Evolutionary conservation across 2,329 filamentous ascomycete species (phyloP), one percentile per base, ranked within the genome.

Genomic region (Colletotrichum coccodes): DNA sequence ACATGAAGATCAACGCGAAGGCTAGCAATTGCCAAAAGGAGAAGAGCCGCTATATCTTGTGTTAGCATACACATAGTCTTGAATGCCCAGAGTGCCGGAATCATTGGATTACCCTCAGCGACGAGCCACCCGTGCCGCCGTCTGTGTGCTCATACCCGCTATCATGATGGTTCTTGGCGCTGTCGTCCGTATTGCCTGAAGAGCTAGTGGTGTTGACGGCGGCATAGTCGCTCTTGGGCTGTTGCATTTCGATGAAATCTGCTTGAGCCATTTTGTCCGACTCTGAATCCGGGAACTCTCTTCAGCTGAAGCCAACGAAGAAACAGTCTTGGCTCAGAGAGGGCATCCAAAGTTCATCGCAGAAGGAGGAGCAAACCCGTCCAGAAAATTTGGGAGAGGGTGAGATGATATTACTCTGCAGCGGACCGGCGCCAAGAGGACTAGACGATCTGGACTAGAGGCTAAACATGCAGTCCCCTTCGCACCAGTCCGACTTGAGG

Each of bases 1-100:
- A 68, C 65, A 68, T 68, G 54, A 68, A 68, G 38, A 68, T 68
- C 6, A 68, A 12, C 14, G 65, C 65, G 32, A 68, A 68, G 18
- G 65, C 65, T 21, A 68, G 14, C 14, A 68, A 34, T 3, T 68
- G 65, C 65, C 65, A 68, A 21, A 68, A 68, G 5, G 65, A 68
- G 40, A 68, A 68, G 3, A 68, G 47, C 18, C 65, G 44, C 65
- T 68, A n/a, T 32, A 9, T 16, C 9, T 21, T n/a, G 6, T 23
- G 28, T 60, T 4, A 64, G 61, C n/a, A 9, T 6, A 11, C 9
- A 4, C 23, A 12, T 42, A 34, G 18, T 7, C 12, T n/a, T 32
- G 21, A 2, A 2, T 6, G n/a, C 3, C 5, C n/a, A n/a, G 12
- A n/a, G 12, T n/a, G 11, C 32, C 16, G 23, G 49, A 28, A 1